Base-by-base conservation (phyloP, 208 protist genomes). In the Endotrypanum monterogeii region DNA sequence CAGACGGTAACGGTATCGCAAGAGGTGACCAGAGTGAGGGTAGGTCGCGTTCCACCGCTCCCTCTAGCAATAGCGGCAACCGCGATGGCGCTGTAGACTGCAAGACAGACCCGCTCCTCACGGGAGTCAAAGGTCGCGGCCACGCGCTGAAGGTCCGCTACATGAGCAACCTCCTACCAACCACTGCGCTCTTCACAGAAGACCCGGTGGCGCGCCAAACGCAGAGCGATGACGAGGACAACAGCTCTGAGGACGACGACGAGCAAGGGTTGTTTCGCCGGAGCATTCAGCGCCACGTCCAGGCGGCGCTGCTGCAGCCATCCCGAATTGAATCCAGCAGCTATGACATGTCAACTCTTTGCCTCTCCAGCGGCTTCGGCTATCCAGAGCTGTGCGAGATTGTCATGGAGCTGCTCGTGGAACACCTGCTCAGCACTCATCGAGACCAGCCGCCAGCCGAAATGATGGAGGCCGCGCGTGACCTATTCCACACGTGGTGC, bases 371-470 rank as follows among this genome's bases (percentile, higher is more conserved):
- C 70, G 70, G 68, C 52, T 84, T 85, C 63, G 78, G 78, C 37
- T 87, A 93, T 74, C 69, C 80, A 51, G 85, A 91, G 60, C 68
- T 96, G 56, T 89, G 89, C 81, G 79, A 86, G 75, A 62, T 91
- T 41, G 91, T 96, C 56, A 96, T 88, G 37, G 83, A 94, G 82
- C 63, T 83, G 60, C 80, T 96, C n/a, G 70, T 96, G 46, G 71
- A 82, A 66, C 80, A 94, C 76, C 51, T 87, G 3, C 65, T 91
- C 14, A 69, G 73, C 37, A 71, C 79, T 35, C 74, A 83, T 37
- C 71, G 62, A 9, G 66, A 70, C 41, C 74, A 82, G 44, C 73
- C 76, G 46, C 71, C 76, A 51, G 37, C 69, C 14, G 66, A 81
- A 46, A 48, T 81, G 54, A 16, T 81, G 32, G 69, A 84, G 51